These are phyloP conservation scores for Tricholoma saponaceum DNA, from an alignment of 768 basidiomycete genomes.

Conservation along the genomic window DNA sequence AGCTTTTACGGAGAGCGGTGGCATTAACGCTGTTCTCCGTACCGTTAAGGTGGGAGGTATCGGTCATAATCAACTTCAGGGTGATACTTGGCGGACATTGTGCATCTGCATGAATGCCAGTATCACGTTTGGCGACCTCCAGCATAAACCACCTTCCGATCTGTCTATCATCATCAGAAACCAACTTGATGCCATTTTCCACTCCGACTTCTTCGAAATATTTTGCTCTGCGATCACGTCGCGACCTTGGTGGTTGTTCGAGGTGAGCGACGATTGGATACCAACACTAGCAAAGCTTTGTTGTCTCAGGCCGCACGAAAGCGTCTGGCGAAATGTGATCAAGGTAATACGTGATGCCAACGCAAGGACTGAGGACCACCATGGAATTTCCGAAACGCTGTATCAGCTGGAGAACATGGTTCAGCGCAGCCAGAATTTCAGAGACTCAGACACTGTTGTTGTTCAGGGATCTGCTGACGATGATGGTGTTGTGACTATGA, in stretches of 20 bases:
- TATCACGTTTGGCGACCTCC: conserved; percentile 12
- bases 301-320: conserved; percentile 25
- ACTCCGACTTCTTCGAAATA: conserved; percentile 35
- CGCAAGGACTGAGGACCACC: conserved; percentile 16
- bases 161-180: conserved; percentile 8
- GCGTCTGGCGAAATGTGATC: conserved; percentile 28
- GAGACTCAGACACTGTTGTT: neutral
- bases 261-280: conserved; percentile 33
- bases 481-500: conserved; percentile 6
- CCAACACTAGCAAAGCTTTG: conserved; percentile 32
- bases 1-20: conserved; percentile 29
- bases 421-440: neutral
- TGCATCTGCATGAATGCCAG: conserved; percentile 31
- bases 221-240: conserved; percentile 25
- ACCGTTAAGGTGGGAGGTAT: conserved; percentile 28
- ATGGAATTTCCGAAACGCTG: conserved; percentile 21
- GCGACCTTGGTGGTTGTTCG: conserved; percentile 34
- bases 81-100: conserved; percentile 35
- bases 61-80: conserved; percentile 33
- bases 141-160: neutral
- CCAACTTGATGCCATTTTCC: conserved; percentile 27
- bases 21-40: conserved; percentile 30
- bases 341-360: conserved; percentile 20
- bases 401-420: conserved; percentile 16
- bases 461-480: neutral